phyloP scores from a whole-genome alignment of 345 rosid genomes.

The Noccaea caerulescens region DNA sequence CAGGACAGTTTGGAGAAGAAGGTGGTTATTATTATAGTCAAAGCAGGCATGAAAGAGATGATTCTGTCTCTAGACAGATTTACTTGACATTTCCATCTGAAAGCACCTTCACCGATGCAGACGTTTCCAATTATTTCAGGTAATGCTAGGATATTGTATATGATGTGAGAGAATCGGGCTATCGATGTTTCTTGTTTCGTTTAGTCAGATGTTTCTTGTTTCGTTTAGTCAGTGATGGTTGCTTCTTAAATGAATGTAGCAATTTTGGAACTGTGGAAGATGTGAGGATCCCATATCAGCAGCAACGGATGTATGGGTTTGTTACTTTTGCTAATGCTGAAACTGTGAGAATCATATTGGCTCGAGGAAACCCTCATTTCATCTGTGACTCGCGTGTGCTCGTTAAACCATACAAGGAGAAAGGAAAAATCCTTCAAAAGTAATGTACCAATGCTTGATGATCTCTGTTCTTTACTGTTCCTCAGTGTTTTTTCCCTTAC shows the following conservation, averaged over 20 bases:
- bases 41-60: constrained; percentile 34
- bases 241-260: constrained; percentile 49
- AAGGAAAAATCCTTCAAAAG: constrained; percentile 80
- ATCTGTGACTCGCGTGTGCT: constrained; percentile 89
- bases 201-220: constrained; percentile 18
- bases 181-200: constrained; percentile 19
- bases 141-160: constrained; percentile 26
- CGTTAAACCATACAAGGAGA: constrained; percentile 95
- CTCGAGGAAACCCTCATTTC: constrained; percentile 87
- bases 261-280: constrained; percentile 83
- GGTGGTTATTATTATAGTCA: constrained; percentile 15
- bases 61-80: constrained; percentile 69
- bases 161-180: not conserved
- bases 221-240: constrained; percentile 19
- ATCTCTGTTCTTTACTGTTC: not conserved
- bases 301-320: constrained; percentile 93
- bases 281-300: constrained; percentile 93
- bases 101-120: constrained; percentile 84
- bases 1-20: constrained; percentile 30
- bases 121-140: constrained; percentile 89
- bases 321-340: constrained; percentile 79
- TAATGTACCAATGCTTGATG: constrained; percentile 38
- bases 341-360: constrained; percentile 77
- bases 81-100: constrained; percentile 94
- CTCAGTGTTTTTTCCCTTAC: not conserved